Base-by-base conservation (phyloP, 257 asterid species). In the Solanum pinnatisectum region DNA sequence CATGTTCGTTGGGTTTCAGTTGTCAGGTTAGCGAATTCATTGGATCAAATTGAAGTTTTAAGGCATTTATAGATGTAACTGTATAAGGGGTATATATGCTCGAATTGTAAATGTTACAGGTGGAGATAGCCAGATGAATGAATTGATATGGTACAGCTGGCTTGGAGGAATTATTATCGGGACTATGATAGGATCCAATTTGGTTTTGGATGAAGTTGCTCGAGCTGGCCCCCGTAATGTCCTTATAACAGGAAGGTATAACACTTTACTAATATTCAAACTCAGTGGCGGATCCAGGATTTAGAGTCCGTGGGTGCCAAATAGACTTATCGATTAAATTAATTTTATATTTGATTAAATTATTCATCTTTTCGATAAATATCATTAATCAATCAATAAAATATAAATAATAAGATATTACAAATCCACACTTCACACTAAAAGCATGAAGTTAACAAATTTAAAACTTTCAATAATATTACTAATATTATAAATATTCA, bases 111-210 rank as follows among this genome's bases (percentile, higher is more conserved):
- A 7, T 78, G 56, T 73, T 92, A 36, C 88, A 97, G 99, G 98
- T 68, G 98, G 98, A 78, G 98, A 97, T 93, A 94, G 92, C 27
- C 98, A 94, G 90, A 96, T 97, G 98, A 94, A 93, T 88, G 96
- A 91, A n/a, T 89, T 96, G 90, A 91, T 97, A 88, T 96, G 99
- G 99, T 96, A 96, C 83, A 97, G 99, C 88, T 97, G 99, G 99
- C 95, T 97, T 33, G 98, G 98, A 86, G 98, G 99, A 84, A 90
- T 97, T 88, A 94, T 97, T 39, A 97, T 95, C 44, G 99, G 98
- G 74, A 97, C 98, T 60, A 96, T 97, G 99, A 94, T 96, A 82
- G 98, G 99, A 87, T 90, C 98, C 85, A 97, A 96, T 91, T 93
- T 96, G 98, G 98, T 97, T 87, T 92, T 97, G 91, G 99, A 97